Percentiles rank a stretch among this genome's conserved stretches.
Evolutionary conservation across 106 monocot species (phyloP).

Genomic region (Hemerocallis citrina): DNA sequence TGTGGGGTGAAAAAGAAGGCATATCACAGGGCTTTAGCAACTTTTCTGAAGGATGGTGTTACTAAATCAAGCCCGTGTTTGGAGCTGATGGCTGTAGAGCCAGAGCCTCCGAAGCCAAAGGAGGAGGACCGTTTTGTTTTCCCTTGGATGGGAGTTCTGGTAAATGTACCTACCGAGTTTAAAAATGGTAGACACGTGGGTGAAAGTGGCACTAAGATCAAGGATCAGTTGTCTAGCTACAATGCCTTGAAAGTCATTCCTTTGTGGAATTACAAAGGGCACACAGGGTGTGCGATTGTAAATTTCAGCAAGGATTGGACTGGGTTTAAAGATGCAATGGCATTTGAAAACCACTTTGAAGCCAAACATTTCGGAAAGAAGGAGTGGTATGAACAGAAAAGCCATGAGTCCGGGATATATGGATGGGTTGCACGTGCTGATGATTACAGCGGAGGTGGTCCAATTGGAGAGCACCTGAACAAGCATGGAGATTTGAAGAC

Average conservation of each 20-base stretch:
- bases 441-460: constrained; percentile 39
- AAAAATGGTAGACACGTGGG: constrained; percentile 36
- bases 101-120: constrained; percentile 11
- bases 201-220: constrained; percentile 32
- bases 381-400: constrained; percentile 24
- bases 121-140: constrained; percentile 53
- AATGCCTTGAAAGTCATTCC: constrained; percentile 42
- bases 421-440: constrained; percentile 70
- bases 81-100: constrained; percentile 6
- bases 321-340: constrained; percentile 63
- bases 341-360: constrained; percentile 58
- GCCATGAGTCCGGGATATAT: constrained; percentile 19
- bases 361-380: constrained; percentile 24
- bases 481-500: constrained; percentile 64
- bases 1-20: constrained; percentile 35
- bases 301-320: constrained; percentile 65
- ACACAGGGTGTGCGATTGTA: constrained; percentile 58
- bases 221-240: constrained; percentile 38
- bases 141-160: constrained; percentile 79
- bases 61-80: background rate
- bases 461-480: constrained; percentile 34
- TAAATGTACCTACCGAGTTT: constrained; percentile 49
- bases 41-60: constrained; percentile 36
- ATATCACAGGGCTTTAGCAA: constrained; percentile 45
- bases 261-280: constrained; percentile 44